These are phyloP conservation scores for Plasmopara halstedii DNA, from an alignment of 352 stramenopile species.

Conservation along the genomic window DNA sequence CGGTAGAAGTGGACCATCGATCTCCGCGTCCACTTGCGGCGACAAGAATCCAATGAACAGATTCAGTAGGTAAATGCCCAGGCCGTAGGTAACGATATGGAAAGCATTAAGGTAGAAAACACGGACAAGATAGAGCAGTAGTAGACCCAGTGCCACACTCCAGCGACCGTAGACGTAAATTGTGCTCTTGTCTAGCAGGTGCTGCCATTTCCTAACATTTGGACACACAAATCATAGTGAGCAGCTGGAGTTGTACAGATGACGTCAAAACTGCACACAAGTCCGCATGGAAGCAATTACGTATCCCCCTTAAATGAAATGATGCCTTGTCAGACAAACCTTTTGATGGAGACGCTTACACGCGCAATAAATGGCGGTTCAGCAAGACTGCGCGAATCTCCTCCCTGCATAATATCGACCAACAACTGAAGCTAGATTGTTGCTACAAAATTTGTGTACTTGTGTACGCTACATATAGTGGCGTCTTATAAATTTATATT, in stretches of 20 bases:
- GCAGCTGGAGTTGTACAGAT: background rate
- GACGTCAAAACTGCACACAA: background rate
- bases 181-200: constrained; percentile 97
- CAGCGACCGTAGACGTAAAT: constrained; percentile 93
- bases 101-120: constrained; percentile 92
- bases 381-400: constrained; percentile 53
- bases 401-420: constrained; percentile 26
- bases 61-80: constrained; percentile 99
- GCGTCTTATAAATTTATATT: background rate
- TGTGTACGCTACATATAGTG: constrained; percentile 1
- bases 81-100: constrained; percentile 98
- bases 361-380: constrained; percentile 76
- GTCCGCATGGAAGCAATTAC: background rate
- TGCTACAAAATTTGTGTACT: constrained; percentile 2
- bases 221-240: background rate
- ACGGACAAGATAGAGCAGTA: constrained; percentile 91
- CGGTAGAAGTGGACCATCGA: constrained; percentile 85
- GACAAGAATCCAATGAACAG: constrained; percentile 99
- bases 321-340: constrained; percentile 25
- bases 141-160: constrained; percentile 77
- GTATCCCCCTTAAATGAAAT: background rate
- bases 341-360: constrained; percentile 69
- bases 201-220: constrained; percentile 89
- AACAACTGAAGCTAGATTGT: background rate
- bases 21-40: constrained; percentile 91